phyloP scores from a whole-genome alignment of 1,284 basidiomycete genomes.

The Leucoagaricus sp. region DNA sequence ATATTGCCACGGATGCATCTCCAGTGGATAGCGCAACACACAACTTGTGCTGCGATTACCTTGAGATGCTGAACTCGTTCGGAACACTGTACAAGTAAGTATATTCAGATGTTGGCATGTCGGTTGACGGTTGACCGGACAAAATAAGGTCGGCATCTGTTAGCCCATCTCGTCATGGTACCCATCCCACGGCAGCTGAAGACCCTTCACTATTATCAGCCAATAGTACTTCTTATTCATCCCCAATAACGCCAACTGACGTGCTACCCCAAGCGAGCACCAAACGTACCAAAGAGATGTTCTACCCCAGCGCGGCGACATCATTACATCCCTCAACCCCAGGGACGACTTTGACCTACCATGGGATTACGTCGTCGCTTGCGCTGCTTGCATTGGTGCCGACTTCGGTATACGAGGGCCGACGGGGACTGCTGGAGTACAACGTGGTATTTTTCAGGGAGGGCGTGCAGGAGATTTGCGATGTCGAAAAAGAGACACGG shows the following conservation, averaged over 20 bases:
- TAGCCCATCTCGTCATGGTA: conserved; percentile 20
- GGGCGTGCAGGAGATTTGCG: conserved; percentile 75
- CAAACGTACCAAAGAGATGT: conserved; percentile 32
- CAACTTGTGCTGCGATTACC: conserved; percentile 89
- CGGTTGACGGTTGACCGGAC: not conserved
- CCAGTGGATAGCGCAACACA: conserved; percentile 90
- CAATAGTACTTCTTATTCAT: conserved; percentile 11
- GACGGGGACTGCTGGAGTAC: conserved; percentile 87
- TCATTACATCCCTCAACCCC: conserved; percentile 61
- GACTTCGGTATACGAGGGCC: conserved; percentile 75
- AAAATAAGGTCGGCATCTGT: conserved; percentile 26
- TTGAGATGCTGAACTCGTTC: conserved; percentile 87
- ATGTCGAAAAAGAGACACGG: conserved; percentile 65
- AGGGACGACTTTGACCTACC: conserved; percentile 82
- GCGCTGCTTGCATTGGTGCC: conserved; percentile 84
- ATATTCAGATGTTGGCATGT: not conserved
- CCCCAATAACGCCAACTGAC: conserved; percentile 20
- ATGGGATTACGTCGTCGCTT: conserved; percentile 81
- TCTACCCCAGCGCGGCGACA: conserved; percentile 56
- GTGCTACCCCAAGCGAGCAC: conserved; percentile 14
- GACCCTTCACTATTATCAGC: not conserved
- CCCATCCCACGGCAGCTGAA: conserved; percentile 24
- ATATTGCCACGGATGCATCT: conserved; percentile 90
- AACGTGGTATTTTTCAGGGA: conserved; percentile 90
- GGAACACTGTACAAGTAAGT: conserved; percentile 80